Evolutionary conservation across 257 asterid species (phyloP), one percentile per base, ranked within the genome.

Genomic region (Primulina tabacum): DNA sequence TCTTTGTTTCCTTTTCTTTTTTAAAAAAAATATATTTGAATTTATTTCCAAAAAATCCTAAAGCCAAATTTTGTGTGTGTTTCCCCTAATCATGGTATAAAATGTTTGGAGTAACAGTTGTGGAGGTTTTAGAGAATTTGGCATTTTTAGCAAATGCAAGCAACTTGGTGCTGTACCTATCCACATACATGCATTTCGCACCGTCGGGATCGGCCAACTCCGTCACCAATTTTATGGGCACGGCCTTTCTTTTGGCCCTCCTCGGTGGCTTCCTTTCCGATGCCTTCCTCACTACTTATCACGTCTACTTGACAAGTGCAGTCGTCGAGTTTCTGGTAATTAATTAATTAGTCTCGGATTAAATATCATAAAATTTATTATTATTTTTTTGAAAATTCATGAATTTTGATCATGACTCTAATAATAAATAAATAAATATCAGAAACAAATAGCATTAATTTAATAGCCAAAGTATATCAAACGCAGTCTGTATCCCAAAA

Each of bases 161-260:
- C 90, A 93, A 93, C 70, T 60, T 93, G 87, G 98, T 93, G 71
- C 18, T 73, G 74, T 93, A 93, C 72, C 78, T 93, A 5, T 18
- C 78, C 63, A 69, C 82, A 7, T 82, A 84, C 87, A 93, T 93
- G 98, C 94, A 93, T 73, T 86, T 93, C 1, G 71, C 97, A 24
- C 92, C 93, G 61, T 74, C 94, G 40, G 84, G 70, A 57, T 87
- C 98, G 0, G 92, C 98, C 4, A 90, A 86, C 75, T 73, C 95
- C 52, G 97, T 90, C 52, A 93, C 98, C 0, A 90, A 89, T 81
- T 93, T 88, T 65, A 93, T 93, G 98, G 98, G 98, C 37, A 93
- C 98, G 1, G 94, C 98, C 24, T 93, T 93, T 55, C 84, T 90
- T 4, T 85, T 93, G 6, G 97, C 98, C 1, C 90, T 93, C 0